Conservation (phyloP, 2,329 filamentous ascomycete genomes). For the Penicillium janthinellum region DNA sequence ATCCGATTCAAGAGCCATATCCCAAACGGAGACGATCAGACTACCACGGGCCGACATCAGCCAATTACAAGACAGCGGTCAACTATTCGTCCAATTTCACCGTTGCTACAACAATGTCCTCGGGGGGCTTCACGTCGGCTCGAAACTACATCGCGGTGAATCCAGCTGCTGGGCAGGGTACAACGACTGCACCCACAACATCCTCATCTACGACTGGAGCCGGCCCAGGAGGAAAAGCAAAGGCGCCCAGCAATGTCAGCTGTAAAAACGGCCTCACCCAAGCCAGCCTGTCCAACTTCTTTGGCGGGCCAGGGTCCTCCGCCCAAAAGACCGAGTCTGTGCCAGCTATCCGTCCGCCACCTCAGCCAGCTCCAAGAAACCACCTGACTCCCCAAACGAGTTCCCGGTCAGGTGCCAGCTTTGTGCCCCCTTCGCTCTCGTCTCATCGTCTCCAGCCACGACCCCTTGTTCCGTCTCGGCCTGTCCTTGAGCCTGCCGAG, state of each 20-base stretch:
- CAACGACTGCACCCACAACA: slow-evolving; percentile 24
- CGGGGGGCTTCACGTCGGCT: slow-evolving; percentile 66
- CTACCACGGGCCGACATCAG: slow-evolving; percentile 25
- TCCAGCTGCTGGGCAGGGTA: slow-evolving; percentile 32
- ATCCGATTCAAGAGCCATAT: slow-evolving; percentile 25
- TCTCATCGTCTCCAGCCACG: slow-evolving; percentile 37
- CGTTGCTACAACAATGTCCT: slow-evolving; percentile 44
- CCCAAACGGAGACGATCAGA: slow-evolving; percentile 35
- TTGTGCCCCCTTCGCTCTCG: slow-evolving; percentile 27
- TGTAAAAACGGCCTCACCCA: slow-evolving; percentile 49
- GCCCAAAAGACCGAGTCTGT: slow-evolving; percentile 16
- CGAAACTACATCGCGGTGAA: slow-evolving; percentile 53
- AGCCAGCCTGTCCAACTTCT: slow-evolving; percentile 57
- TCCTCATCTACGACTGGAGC: slow-evolving; percentile 8
- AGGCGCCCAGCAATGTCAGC: slow-evolving; percentile 33
- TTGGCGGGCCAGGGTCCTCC: slow-evolving; percentile 34
- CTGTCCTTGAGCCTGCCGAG: slow-evolving; percentile 35
- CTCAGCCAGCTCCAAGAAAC: slow-evolving; percentile 14
- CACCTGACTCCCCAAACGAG: slow-evolving; percentile 10
- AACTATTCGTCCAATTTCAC: slow-evolving; percentile 49
- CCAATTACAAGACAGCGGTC: slow-evolving; percentile 45
- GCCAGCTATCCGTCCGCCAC: slow-evolving; percentile 9
- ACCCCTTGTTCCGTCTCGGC: slow-evolving; percentile 35
- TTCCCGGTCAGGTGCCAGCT: slow-evolving; percentile 11
- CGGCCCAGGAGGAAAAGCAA: slow-evolving; percentile 28